Conservation (phyloP, 371 early-diverging fungal genomes). For the Saksenaea vasiformis region DNA sequence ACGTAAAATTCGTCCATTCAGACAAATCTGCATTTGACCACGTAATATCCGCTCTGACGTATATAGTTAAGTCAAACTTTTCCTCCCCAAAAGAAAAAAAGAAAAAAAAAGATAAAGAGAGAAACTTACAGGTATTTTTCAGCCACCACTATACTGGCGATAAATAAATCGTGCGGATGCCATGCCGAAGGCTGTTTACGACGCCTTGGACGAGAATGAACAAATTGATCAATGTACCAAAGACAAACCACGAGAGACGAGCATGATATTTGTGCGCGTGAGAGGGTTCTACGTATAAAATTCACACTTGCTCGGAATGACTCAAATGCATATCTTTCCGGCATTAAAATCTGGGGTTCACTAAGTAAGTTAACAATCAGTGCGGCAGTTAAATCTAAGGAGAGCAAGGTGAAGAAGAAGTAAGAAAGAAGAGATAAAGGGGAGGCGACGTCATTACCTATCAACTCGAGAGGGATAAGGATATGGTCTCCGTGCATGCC, state of each 20-base stretch:
- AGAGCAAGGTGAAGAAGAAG: background rate
- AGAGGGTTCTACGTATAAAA: conserved; percentile 53
- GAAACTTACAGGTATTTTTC: conserved; percentile 41
- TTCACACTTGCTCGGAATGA: conserved; percentile 34
- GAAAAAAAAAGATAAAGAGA: background rate
- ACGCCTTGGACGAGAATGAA: conserved; percentile 22
- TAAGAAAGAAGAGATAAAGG: background rate
- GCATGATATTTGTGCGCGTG: conserved; percentile 55
- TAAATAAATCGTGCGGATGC: conserved; percentile 33
- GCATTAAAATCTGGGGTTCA: conserved; percentile 36
- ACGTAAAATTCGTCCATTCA: conserved; percentile 51
- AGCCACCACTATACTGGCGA: conserved; percentile 40
- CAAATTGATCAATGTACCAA: conserved; percentile 54
- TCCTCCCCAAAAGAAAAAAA: conserved; percentile 13
- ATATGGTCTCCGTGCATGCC: conserved; percentile 40
- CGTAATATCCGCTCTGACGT: conserved; percentile 49
- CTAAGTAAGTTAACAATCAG: conserved; percentile 50
- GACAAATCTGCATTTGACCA: conserved; percentile 66
- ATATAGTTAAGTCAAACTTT: conserved; percentile 33
- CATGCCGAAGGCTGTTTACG: conserved; percentile 26
- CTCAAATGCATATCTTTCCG: conserved; percentile 16
- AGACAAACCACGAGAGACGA: conserved; percentile 54
- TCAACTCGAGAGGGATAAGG: conserved; percentile 52
- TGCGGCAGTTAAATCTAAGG: conserved; percentile 52
- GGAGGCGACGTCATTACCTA: conserved; percentile 32